Base-by-base conservation (phyloP, 2,329 filamentous ascomycete genomes). In the Byssoonygena ceratinophila region DNA sequence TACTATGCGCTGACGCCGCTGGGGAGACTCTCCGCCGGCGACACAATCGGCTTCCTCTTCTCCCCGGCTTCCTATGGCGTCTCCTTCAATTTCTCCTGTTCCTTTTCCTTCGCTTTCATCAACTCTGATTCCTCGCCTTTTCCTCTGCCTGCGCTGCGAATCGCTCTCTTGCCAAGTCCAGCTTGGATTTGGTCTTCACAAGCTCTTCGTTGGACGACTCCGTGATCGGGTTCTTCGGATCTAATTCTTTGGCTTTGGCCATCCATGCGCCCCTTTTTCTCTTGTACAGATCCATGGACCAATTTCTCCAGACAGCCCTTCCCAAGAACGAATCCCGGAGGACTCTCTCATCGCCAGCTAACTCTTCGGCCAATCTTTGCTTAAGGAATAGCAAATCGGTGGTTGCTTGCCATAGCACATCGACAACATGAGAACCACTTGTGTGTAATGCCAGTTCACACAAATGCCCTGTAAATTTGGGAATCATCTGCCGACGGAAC, bases 261-360 rank as follows among this genome's bases (percentile, higher is more conserved):
- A 82, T 73, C 84, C 84, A 87, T 52, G 85, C 81, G 4, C 70
- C 72, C 37, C 79, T 71, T 49, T 76, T 71, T 25, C 81, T 72
- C 62, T 82, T 83, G 66, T 83, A 87, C 4, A 84, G 67, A 66
- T 87, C 84, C 78, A 87, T 83, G 32, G 74, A 77, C 83, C 84
- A 87, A 61, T 86, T 87, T 58, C 80, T 75, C 82, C 83, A 86
- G 9, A 87, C 82, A 2, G 80, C 81, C 31, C 83, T 72, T 1
- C 84, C 84, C 20, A 80, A 74, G 32, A 76, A 78, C 1, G 78
- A 82, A 53, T 85, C 81, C n/a, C 83, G 75, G 16, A 87, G 66
- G 0, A 69, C 61, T n/a, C 71, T 65, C 62, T 86, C 83, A 52
- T 79, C 75, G 51, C 76, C 71, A 0, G 74, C 69, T 8, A 87